Evolutionary conservation across 345 rosid genomes (phyloP), one percentile per base, ranked within the genome.

Genomic region (Eutrema japonicum): DNA sequence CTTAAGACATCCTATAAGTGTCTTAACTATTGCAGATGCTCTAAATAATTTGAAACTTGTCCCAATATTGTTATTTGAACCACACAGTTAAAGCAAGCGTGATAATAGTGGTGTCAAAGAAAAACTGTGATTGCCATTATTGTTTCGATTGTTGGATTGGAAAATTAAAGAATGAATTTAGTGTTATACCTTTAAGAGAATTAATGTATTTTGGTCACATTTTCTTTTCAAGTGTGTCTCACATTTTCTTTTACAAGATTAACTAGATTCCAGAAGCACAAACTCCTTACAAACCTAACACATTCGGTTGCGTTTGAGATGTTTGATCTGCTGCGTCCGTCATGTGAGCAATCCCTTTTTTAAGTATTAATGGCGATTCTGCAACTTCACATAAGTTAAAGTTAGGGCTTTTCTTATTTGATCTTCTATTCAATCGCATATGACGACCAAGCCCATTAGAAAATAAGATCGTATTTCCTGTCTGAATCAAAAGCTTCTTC

Each of bases 341-440:
- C 26, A 88, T 76, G 80, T 72, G 82, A 5, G 50, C 68, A 41
- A 93, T 78, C 42, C 83, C 98, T 82, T 93, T 16, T 48, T 8
- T 8, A 10, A 30, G 32, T 30, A 30, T 7, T 51, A 14, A 6
- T 14, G 22, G 22, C 22, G 22, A 18, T 18, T 47, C 51, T 47
- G 50, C 27, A 47, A 16, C 51, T 14, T 46, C 0, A 46, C 22
- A 46, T 11, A 50, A 26, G 55, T 10, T 42, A 29, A 62, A 30
- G 41, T 45, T 45, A 30, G 57, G 69, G 47, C 46, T 36, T 65
- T 65, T 65, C 11, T 49, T 16, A 4, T 32, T 5, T 6, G 2
- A 22, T 22, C 26, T 13, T 63, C 5, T 43, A n/a, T 32, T 46
- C 9, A 11, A 22, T 51, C 32, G 52, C 32, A 53, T 30, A 53